Evolutionary conservation across 164 flowering plant species (phyloP), one percentile per base, ranked within the genome.

Genomic region (Berberis vulgaris): DNA sequence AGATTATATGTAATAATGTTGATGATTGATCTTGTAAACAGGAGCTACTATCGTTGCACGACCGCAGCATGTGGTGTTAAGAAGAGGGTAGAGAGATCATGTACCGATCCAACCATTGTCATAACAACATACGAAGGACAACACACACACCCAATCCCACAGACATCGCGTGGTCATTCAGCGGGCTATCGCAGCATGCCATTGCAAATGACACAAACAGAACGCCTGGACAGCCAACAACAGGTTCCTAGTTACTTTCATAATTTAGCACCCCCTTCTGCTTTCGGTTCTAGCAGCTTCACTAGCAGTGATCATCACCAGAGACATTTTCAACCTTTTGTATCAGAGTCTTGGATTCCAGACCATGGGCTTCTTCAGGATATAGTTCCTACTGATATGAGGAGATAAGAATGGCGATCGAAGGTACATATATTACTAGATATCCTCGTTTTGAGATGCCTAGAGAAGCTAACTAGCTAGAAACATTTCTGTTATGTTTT

Each of bases 21-120:
- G 26, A 0, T 26, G 26, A 26, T 26, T 7, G n/a, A 52, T 5
- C 49, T 52, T 52, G 11, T 52, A 2, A 6, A 11, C 54, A 91
- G 98, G 86, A 91, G 96, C 82, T 92, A 92, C 67, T 89, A 89
- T 61, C 87, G 98, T 64, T 92, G 98, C 86, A 89, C 98, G 7
- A 85, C 69, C 43, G 77, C 82, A 3, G 77, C 81, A 43, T 92
- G 98, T 49, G 88, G 84, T 0, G 96, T 92, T 77, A 92, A 92
- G 82, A 92, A 92, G 79, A 72, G 96, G 45, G 98, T 92, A 61
- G 98, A 92, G 75, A 56, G 96, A 66, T 86, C 88, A 0, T 81
- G 74, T 38, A 86, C 84, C 1, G 98, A 92, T 71, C 81, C 89
- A 0, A 8, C 95, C 0, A 78, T 76, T 2, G 98, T 92, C 2